Conservation (phyloP, 1,284 basidiomycete genomes). For the Nidula niveotomentosa region DNA sequence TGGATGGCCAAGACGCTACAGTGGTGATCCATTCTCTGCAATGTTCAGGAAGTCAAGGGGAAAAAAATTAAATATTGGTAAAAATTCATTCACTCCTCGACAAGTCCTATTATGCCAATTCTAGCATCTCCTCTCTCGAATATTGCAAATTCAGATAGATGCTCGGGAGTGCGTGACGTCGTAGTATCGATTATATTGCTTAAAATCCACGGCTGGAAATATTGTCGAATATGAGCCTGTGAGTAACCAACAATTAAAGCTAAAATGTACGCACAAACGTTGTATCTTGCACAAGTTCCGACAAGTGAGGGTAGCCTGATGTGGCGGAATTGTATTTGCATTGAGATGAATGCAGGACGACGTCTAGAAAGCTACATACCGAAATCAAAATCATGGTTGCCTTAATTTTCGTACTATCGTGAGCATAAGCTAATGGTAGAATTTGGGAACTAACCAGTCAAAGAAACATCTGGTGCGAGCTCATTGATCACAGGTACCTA, state of each 20-base stretch:
- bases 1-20: slow-evolving; percentile 78
- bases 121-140: slow-evolving; percentile 68
- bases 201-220: slow-evolving; percentile 66
- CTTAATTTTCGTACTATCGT: slow-evolving; percentile 26
- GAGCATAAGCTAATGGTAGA: no score
- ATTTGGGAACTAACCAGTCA: slow-evolving; percentile 48
- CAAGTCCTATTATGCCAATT: slow-evolving; percentile 81
- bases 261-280: slow-evolving; percentile 53
- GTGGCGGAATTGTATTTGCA: slow-evolving; percentile 4
- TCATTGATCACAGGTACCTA: slow-evolving; percentile 83
- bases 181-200: slow-evolving; percentile 73
- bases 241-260: slow-evolving; percentile 1
- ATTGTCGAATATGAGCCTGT: slow-evolving; percentile 3
- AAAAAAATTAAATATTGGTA: slow-evolving; percentile 36
- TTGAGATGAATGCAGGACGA: background rate
- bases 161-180: slow-evolving; percentile 57
- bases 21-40: slow-evolving; percentile 83
- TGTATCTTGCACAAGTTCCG: slow-evolving; percentile 68
- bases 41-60: background rate
- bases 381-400: slow-evolving; percentile 88
- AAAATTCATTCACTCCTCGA: slow-evolving; percentile 69
- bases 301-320: slow-evolving; percentile 78
- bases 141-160: slow-evolving; percentile 59
- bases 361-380: slow-evolving; percentile 29
- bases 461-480: slow-evolving; percentile 64